phyloP scores from a whole-genome alignment of 768 basidiomycete species.

The Fistulinella prunicolor region DNA sequence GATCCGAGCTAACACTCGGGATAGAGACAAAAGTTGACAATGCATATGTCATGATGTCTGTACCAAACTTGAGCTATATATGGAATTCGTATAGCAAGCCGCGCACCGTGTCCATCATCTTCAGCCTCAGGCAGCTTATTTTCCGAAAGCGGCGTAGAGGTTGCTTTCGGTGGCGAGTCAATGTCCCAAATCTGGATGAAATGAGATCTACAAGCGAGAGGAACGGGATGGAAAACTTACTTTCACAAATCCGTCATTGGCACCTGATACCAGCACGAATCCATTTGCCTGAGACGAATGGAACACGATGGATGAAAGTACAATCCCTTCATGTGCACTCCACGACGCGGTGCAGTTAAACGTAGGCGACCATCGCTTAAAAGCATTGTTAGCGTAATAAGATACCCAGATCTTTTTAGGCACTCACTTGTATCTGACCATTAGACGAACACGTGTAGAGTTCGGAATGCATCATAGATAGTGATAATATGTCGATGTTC shows the following conservation, averaged over 20 bases:
- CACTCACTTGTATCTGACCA: constrained; percentile 63
- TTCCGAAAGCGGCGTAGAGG: background rate
- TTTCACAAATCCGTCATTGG: constrained; percentile 83
- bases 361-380: constrained; percentile 74
- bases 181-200: constrained; percentile 53
- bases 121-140: constrained; percentile 6
- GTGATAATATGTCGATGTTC: constrained; percentile 78
- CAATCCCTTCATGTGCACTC: constrained; percentile 77
- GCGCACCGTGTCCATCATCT: constrained; percentile 23
- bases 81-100: background rate
- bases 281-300: constrained; percentile 24
- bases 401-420: background rate
- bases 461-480: constrained; percentile 67
- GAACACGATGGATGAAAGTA: constrained; percentile 73
- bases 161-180: constrained; percentile 19
- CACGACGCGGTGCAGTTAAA: constrained; percentile 87
- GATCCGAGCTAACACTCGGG: constrained; percentile 75
- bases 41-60: constrained; percentile 75
- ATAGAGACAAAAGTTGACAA: constrained; percentile 85
- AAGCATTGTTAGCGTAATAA: background rate
- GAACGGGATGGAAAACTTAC: constrained; percentile 35
- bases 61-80: constrained; percentile 2
- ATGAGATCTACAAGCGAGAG: background rate
- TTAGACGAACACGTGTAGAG: constrained; percentile 66
- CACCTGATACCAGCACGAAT: constrained; percentile 66